A percentile compares a stretch with the other conserved stretches of the same genome.
phyloP scores from a whole-genome alignment of 129 eudicot species.

The Centrapalus pauciflorus region DNA sequence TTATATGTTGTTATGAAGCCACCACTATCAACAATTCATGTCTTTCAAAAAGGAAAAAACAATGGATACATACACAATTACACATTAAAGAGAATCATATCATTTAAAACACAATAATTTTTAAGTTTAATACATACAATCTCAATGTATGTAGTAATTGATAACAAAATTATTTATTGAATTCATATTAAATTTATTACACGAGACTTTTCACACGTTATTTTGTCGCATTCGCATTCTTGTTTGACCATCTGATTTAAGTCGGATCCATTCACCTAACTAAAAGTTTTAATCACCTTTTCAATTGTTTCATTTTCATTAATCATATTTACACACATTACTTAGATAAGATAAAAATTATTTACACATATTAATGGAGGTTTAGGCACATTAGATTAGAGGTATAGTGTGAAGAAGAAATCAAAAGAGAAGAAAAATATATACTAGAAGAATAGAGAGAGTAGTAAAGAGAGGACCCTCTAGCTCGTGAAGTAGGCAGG shows the following conservation, averaged over 20 bases:
- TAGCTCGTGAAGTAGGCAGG: slow-evolving; percentile 46
- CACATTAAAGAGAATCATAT: not conserved
- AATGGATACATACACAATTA: no score
- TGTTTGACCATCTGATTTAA: slow-evolving; percentile 1
- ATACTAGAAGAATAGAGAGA: slow-evolving; percentile 11
- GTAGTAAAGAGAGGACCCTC: slow-evolving; percentile 19
- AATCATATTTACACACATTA: no score
- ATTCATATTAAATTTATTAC: slow-evolving; percentile 2
- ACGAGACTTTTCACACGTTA: not conserved
- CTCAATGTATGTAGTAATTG: slow-evolving; percentile 3
- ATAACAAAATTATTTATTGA: not conserved
- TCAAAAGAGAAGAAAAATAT: not conserved
- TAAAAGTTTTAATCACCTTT: not conserved
- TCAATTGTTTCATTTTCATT: not conserved
- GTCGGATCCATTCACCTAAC: not conserved
- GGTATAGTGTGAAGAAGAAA: slow-evolving; percentile 8
- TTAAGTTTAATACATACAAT: slow-evolving; percentile 2
- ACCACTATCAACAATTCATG: no score
- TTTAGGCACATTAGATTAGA: not conserved
- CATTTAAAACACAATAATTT: not conserved
- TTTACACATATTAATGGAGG: not conserved
- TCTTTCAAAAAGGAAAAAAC: no score
- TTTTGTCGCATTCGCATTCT: not conserved
- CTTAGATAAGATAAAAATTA: no score
- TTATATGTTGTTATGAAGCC: no score